Percentiles rank a stretch among this genome's conserved stretches.
These are phyloP conservation scores for Lipomyces mesembrius DNA, from an alignment of 805 yeast genomes.

Conservation along the genomic window DNA sequence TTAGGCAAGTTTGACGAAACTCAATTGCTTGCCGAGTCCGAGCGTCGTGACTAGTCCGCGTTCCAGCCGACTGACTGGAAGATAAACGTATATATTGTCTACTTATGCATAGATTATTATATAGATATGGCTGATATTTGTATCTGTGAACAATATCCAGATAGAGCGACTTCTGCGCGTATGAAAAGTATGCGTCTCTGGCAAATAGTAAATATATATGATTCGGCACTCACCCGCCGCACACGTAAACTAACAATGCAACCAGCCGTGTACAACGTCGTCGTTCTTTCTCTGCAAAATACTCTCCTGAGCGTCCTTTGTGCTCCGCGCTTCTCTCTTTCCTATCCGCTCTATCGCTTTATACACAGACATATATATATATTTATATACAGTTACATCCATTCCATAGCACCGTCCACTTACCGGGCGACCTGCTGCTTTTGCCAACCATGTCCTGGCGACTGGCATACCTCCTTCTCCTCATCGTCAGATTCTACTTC, in stretches of 20 bases:
- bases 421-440: slow-evolving; percentile 5
- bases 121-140: not conserved
- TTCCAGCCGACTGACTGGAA: not conserved
- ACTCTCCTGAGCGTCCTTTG: not conserved
- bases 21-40: not conserved
- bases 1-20: not conserved
- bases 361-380: not conserved
- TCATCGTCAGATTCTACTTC: slow-evolving; percentile 54
- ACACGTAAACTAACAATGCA: not conserved
- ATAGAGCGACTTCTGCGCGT: not conserved
- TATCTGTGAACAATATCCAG: not conserved
- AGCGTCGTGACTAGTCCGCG: not conserved
- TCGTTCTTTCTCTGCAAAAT: not conserved
- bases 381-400: not conserved
- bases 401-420: not conserved
- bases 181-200: not conserved
- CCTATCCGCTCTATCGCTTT: not conserved
- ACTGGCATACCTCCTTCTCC: slow-evolving; percentile 29
- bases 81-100: not conserved
- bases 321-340: not conserved
- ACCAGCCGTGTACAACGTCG: not conserved
- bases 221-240: not conserved
- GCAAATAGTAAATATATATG: not conserved
- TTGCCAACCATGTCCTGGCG: slow-evolving; percentile 32
- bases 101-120: not conserved